Percentiles rank a stretch among this genome's conserved stretches.
These are phyloP conservation scores for Fistulifera pelliculosa DNA, from an alignment of 108 stramenopile species.

Conservation along the genomic window DNA sequence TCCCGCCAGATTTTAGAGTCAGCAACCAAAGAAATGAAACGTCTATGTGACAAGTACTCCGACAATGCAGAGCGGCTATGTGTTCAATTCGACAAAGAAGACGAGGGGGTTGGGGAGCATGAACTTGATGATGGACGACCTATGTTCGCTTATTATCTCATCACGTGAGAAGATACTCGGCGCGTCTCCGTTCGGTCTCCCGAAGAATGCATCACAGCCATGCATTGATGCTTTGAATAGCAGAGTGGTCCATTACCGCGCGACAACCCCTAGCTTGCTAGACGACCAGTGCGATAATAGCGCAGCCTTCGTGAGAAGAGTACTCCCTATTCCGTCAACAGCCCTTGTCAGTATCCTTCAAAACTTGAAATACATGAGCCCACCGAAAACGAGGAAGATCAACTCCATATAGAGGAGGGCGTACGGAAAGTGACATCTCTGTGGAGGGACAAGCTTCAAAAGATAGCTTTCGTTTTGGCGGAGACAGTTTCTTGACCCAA, in stretches of 20 bases:
- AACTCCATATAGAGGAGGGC: background rate
- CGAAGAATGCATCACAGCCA: no score
- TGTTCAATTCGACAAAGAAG: constrained; percentile 34
- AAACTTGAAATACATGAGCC: no score
- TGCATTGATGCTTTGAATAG: no score
- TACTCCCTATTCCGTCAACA: no score
- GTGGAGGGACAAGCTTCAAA: background rate
- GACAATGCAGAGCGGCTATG: constrained; percentile 23
- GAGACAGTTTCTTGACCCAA: background rate
- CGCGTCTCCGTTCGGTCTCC: no score
- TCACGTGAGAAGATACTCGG: background rate
- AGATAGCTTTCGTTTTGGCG: background rate
- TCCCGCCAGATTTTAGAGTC: constrained; percentile 38
- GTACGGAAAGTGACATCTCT: background rate
- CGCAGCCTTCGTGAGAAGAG: no score
- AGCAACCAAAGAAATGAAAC: constrained; percentile 21
- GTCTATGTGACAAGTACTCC: constrained; percentile 30
- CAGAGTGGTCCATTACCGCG: no score
- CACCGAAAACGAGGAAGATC: no score
- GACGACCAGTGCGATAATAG: no score
- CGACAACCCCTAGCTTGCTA: no score
- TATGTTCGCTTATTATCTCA: background rate
- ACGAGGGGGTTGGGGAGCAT: constrained; percentile 37
- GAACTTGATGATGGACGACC: constrained; percentile 6
- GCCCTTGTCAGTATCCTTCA: no score